Percentiles rank a stretch among this genome's conserved stretches.
These are phyloP conservation scores for Deinandra increscens DNA, from an alignment of 129 eudicot genomes.

Conservation along the genomic window DNA sequence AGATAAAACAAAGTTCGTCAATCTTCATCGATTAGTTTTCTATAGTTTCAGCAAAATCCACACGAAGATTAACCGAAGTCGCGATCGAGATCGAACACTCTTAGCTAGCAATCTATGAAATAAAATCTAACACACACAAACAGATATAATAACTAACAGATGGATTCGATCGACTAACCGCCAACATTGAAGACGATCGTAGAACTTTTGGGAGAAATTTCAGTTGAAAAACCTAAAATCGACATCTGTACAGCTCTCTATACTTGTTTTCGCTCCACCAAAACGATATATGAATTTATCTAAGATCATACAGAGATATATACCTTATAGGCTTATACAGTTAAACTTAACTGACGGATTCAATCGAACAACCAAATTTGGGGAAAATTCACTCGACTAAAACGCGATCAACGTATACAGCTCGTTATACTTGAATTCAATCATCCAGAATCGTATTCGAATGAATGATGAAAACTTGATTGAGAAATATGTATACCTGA, in stretches of 20 bases:
- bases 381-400: not conserved
- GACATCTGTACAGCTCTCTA: not conserved
- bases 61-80: not conserved
- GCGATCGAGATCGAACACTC: not conserved
- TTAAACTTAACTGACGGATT: not conserved
- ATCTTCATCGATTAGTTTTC: not conserved
- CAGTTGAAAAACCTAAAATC: not conserved
- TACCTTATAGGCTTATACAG: not conserved
- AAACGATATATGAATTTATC: conserved; percentile 7
- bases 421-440: conserved; percentile 5
- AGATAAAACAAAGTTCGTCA: not conserved
- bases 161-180: not conserved
- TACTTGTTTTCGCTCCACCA: not conserved
- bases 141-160: not conserved
- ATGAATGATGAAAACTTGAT: not conserved
- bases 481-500: conserved; percentile 34
- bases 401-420: not conserved
- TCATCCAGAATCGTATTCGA: not conserved
- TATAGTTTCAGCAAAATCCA: conserved; percentile 1
- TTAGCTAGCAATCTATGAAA: not conserved
- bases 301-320: not conserved
- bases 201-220: not conserved
- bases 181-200: not conserved
- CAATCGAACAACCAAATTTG: conserved; percentile 4
- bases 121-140: not conserved